A percentile compares a stretch with the other conserved stretches of the same genome.
phyloP scores from a whole-genome alignment of 805 yeast species.

The Kluyveromyces siamensis region DNA sequence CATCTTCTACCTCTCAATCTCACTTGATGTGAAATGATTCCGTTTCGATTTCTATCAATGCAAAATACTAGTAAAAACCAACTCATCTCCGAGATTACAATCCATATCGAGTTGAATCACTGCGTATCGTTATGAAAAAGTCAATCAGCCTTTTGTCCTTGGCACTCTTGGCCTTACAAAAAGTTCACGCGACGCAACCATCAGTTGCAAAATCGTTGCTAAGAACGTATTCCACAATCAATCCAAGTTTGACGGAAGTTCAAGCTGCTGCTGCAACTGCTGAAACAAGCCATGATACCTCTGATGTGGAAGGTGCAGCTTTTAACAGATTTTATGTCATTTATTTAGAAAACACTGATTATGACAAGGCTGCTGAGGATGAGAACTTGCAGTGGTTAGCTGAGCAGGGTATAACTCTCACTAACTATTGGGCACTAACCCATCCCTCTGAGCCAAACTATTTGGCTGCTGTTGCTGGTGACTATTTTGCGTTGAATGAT shows the following conservation, averaged over 20 bases:
- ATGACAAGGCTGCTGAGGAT: constrained; percentile 40
- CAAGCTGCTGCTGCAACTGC: constrained; percentile 30
- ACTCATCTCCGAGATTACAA: too few species aligned
- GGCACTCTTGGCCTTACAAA: too few species aligned
- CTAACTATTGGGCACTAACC: constrained; percentile 44
- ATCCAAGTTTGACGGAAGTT: constrained; percentile 28
- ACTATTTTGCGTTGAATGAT: constrained; percentile 38
- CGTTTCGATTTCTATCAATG: too few species aligned
- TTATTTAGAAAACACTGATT: constrained; percentile 46
- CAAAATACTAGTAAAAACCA: too few species aligned
- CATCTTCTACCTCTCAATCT: too few species aligned
- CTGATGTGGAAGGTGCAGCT: constrained; percentile 32
- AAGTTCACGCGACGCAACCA: too few species aligned
- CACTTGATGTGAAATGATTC: too few species aligned
- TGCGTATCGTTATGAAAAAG: too few species aligned
- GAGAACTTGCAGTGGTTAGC: constrained; percentile 36
- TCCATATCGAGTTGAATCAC: too few species aligned
- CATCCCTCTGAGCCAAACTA: constrained; percentile 51
- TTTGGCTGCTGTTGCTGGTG: constrained; percentile 42
- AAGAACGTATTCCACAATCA: constrained; percentile 24
- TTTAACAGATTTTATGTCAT: constrained; percentile 35
- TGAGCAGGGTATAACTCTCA: constrained; percentile 35
- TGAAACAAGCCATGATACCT: constrained; percentile 22
- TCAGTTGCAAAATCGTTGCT: neutral
- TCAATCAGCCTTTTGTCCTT: too few species aligned